Conservation (phyloP, 1,284 basidiomycete species). For the Microbotryum silenes-acaulis region DNA sequence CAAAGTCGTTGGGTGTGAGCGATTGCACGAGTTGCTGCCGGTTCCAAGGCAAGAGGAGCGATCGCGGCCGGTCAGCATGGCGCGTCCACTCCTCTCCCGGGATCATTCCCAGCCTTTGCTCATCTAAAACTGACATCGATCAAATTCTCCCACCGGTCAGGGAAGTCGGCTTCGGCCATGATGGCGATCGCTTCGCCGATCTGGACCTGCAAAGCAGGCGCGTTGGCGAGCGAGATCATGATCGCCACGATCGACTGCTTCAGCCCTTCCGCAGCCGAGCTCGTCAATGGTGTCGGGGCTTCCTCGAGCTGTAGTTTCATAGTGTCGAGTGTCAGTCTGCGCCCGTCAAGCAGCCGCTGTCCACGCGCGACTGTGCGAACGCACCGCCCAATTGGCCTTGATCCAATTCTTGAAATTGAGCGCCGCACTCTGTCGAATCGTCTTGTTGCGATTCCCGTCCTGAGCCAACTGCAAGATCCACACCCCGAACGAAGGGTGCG, state of each 20-base stretch:
- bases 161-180: conserved; percentile 82
- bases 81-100: not conserved
- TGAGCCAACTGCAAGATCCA: conserved; percentile 66
- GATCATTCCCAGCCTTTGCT: not conserved
- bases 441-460: conserved; percentile 53
- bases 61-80: not conserved
- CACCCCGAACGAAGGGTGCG: conserved; percentile 68
- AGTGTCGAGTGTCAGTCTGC: not conserved
- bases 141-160: conserved; percentile 70
- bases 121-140: conserved; percentile 60
- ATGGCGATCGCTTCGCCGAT: conserved; percentile 81
- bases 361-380: conserved; percentile 35
- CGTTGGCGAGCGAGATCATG: conserved; percentile 65
- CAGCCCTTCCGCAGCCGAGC: conserved; percentile 44
- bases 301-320: conserved; percentile 52
- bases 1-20: conserved; percentile 68
- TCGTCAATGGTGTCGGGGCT: conserved; percentile 43
- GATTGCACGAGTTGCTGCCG: conserved; percentile 72
- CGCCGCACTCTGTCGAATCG: conserved; percentile 65
- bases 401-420: conserved; percentile 84
- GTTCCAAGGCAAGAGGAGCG: conserved; percentile 7
- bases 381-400: conserved; percentile 73
- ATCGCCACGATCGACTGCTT: conserved; percentile 66
- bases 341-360: not conserved
- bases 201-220: conserved; percentile 55